Base-by-base conservation (phyloP, 2,329 filamentous ascomycete genomes). In the Xylariales sp. region DNA sequence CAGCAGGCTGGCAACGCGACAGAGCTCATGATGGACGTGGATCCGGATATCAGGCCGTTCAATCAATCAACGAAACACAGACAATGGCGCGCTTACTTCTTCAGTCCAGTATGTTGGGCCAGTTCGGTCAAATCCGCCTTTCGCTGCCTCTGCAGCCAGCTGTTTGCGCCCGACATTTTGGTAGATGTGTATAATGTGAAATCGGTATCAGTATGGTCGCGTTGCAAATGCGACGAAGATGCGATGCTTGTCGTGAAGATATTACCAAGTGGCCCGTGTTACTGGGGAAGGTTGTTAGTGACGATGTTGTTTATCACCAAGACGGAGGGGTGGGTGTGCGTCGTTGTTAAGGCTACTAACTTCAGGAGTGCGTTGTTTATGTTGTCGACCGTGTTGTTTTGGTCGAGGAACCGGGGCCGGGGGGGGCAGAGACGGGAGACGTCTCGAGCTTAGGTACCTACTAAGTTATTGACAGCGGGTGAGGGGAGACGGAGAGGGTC, bases 131-230 rank as follows among this genome's bases (percentile, higher is more conserved):
- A 77, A 50, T 91, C 87, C 54, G 73, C 74, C 74, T 95, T 95
- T 70, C 86, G 84, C 75, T 93, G 86, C 62, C 77, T 76, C 64
- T 82, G 78, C 60, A 95, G 74, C 80, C 86, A 95, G 53, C 80
- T 78, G 59, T 84, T 80, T 52, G 66, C 68, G 54, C 68, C 67
- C 47, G 80, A 80, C 82, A 86, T 86, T 54, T 60, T 75, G 49
- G 49, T 42, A n/a, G 44, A 54, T 57, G 32, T 52, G 52, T 50
- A 40, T 8, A 40, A 35, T 41, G 42, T 24, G 38, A 39, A 43
- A 49, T 46, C 44, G 53, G 46, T 54, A 57, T 54, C 37, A 46
- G 42, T 33, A 24, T 47, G 50, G 49, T 64, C 60, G 64, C 61
- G 54, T 47, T 45, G 33, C 44, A 31, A 45, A 52, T 53, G 59